Conservation (phyloP, 108 stramenopile species). For the Parmales sp. region DNA sequence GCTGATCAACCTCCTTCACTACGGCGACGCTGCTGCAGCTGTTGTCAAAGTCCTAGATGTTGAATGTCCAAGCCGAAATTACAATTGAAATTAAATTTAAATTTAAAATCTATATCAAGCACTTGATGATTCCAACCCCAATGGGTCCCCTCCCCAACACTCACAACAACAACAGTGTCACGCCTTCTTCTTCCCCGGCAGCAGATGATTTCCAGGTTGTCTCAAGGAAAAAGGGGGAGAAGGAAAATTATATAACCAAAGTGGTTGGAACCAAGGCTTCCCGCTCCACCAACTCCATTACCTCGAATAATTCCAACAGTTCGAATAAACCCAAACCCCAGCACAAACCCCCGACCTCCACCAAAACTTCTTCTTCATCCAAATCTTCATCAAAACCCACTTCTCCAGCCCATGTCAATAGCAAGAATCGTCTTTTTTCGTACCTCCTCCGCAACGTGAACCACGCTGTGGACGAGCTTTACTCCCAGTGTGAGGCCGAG, state of each 20-base stretch:
- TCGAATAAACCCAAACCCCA: background rate
- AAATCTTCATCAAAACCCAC: background rate
- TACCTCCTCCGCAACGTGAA: background rate
- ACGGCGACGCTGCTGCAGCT: too few species aligned
- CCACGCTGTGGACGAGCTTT: background rate
- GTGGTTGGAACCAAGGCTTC: background rate
- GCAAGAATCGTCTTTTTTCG: background rate
- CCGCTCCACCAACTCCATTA: background rate
- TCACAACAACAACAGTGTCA: too few species aligned
- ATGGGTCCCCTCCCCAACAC: background rate
- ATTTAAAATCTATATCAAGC: background rate
- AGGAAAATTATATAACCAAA: background rate
- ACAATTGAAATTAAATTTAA: background rate
- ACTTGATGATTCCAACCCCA: background rate
- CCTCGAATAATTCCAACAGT: background rate
- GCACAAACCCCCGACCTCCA: background rate
- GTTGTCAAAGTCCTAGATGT: background rate
- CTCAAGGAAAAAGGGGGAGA: background rate
- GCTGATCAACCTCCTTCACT: too few species aligned
- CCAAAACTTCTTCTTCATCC: background rate
- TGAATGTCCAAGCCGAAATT: background rate
- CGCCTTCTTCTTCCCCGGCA: background rate
- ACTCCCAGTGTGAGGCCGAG: constrained; percentile 3
- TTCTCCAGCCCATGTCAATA: background rate
- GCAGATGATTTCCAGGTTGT: background rate